phyloP scores from a whole-genome alignment of 345 rosid species.

The Eucalyptus albens region DNA sequence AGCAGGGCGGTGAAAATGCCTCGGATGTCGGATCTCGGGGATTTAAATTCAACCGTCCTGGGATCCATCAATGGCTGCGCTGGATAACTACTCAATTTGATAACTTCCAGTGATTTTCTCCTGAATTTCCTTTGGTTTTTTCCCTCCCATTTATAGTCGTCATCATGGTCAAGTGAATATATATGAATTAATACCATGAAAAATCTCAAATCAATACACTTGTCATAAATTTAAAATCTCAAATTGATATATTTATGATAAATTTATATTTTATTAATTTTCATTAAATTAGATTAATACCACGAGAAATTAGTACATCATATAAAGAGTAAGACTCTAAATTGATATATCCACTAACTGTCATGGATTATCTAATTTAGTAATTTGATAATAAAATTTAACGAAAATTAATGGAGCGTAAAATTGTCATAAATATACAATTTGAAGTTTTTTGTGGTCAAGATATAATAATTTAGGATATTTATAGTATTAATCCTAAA shows the following conservation, averaged over 20 bases:
- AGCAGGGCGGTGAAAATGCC: background rate
- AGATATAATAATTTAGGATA: fast-evolving
- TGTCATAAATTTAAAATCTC: fast-evolving
- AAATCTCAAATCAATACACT: fast-evolving
- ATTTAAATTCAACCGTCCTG: background rate
- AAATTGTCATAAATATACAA: no score
- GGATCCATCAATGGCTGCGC: background rate
- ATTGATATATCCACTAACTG: fast-evolving
- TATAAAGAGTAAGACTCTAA: fast-evolving
- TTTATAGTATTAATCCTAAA: no score
- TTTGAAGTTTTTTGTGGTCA: fast-evolving
- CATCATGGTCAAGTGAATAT: fast-evolving
- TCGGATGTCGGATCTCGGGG: background rate
- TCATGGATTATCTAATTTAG: fast-evolving
- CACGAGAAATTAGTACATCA: fast-evolving
- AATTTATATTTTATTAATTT: fast-evolving
- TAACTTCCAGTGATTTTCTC: background rate
- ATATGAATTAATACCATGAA: fast-evolving
- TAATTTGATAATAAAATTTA: fast-evolving
- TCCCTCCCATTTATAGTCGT: no score
- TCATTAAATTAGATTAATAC: fast-evolving
- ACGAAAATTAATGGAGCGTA: fast-evolving
- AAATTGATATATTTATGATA: fast-evolving
- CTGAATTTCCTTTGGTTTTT: background rate
- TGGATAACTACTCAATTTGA: background rate